Evolutionary conservation across 2,329 filamentous ascomycete genomes (phyloP), one percentile per base, ranked within the genome.

Genomic region (Cladosporium oxysporum): DNA sequence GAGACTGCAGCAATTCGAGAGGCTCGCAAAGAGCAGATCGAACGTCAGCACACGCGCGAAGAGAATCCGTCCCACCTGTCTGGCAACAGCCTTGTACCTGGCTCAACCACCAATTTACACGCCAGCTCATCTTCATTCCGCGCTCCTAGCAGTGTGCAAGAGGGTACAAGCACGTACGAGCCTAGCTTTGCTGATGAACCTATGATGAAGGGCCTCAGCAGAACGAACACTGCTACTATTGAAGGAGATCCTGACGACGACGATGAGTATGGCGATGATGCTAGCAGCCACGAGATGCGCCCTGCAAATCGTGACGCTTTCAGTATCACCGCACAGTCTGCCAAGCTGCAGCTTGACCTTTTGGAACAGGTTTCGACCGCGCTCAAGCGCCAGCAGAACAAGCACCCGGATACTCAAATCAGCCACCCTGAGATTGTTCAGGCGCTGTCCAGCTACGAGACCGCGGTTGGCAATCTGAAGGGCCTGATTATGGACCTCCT

Each of bases 291-390:
- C 66, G 91, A 96, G 69, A 81, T 88, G 37, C 88, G 83, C 35
- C 86, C 90, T 1, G 87, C 88, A 37, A 93, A 87, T 74, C 96
- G 96, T 75, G 95, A 99, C 76, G 93, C 95, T 1, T 93, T 98
- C 79, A 94, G 94, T 76, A 98, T 99, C 74, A 97, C 94, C 3
- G 95, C 95, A 0, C 94, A 98, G 77, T 98, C 95, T 16, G 93
- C 93, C 12, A 94, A 91, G 76, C 80, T 98, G 35, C 95, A 99
- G 77, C 86, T 99, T 5, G 94, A 98, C 74, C 90, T 97, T 50
- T 87, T 99, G 71, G 88, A 90, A 7, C 90, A 91, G 71, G 92
- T 99, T 29, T 92, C 93, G 66, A 82, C 88, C n/a, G 93, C 93
- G 3, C 82, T 98, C 59, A 86, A 93, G 69, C 80, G 83, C 1